Base-by-base conservation (phyloP, 495 filamentous ascomycete genomes). In the Talaromyces proteolyticus region DNA sequence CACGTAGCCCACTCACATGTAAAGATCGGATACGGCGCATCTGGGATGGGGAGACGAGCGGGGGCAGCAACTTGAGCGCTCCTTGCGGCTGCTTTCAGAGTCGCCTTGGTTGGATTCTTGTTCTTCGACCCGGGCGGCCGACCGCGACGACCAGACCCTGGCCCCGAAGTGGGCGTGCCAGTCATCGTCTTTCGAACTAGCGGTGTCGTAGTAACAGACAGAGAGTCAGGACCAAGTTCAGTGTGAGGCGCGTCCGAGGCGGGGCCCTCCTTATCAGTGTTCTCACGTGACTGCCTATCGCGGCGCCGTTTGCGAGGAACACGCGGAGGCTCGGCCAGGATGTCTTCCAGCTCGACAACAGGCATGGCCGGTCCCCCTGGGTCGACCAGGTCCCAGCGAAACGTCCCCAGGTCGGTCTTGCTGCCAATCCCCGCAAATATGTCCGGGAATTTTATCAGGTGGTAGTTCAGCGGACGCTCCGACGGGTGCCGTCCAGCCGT, bases 341-440 rank as follows among this genome's bases (percentile, higher is more conserved):
- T 52, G 39, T 52, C 45, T 17, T 53, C 46, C 11, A 53, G 14
- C 42, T 57, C 22, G 16, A 53, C 50, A 5, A 48, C 46, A 39
- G 53, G 53, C 48, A 52, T 51, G 10, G 50, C 29, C 21, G 47
- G 50, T 14, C 53, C 58, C 23, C 56, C 63, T 24, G 80, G 78
- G 59, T 88, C 85, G 2, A 89, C 69, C 14, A 85, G 42, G 61
- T 87, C 85, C 86, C 86, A 89, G 24, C 74, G 64, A 19, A 89
- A 67, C 0, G 82, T 87, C n/a, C 61, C 61, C 11, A 89, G 57
- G 59, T 89, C 83, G 7, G 70, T 65, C 11, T 58, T 56, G 34
- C 53, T 45, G 47, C 68, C 66, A 2, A 84, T 58, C n/a, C 61
- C 55, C 3, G 50, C 29, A 25, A 84, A 67, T 3, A 51, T 63